Conservation (phyloP, 2,329 filamentous ascomycete species). For the Arthrobotrys sphaeroides region DNA sequence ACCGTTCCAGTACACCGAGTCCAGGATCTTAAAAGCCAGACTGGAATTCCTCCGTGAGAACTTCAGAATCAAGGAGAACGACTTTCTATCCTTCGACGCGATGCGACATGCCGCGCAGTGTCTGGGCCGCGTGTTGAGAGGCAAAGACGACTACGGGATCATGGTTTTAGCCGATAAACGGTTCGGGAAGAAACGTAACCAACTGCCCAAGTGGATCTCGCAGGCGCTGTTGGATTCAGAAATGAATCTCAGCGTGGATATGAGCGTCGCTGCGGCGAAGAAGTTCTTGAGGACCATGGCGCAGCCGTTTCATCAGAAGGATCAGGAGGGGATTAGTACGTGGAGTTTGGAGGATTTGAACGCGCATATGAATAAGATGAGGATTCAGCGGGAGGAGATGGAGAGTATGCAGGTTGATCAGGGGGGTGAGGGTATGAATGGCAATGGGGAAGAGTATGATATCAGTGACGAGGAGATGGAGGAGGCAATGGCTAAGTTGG, state of each 20-base stretch:
- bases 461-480: constrained; percentile 51
- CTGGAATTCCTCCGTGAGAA: constrained; percentile 97
- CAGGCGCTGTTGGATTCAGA: constrained; percentile 86
- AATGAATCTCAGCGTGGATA: constrained; percentile 91
- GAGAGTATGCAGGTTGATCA: constrained; percentile 57
- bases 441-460: constrained; percentile 36
- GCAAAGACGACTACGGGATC: constrained; percentile 99
- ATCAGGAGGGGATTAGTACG: constrained; percentile 91
- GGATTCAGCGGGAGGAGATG: constrained; percentile 68
- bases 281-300: constrained; percentile 91
- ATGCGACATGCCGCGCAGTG: constrained; percentile 99
- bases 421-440: constrained; percentile 57
- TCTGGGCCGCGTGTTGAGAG: constrained; percentile 88
- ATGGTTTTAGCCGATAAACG: constrained; percentile 96
- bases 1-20: constrained; percentile 98
- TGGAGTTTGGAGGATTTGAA: constrained; percentile 85
- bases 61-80: constrained; percentile 94
- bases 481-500: constrained; percentile 38
- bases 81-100: constrained; percentile 97
- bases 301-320: constrained; percentile 80
- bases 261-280: constrained; percentile 88
- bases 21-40: constrained; percentile 91
- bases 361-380: constrained; percentile 77
- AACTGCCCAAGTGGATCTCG: constrained; percentile 96
- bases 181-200: constrained; percentile 88